A percentile compares a stretch with the other conserved stretches of the same genome.
These are phyloP conservation scores for Citeromyces nyonsensis DNA, from an alignment of 805 yeast genomes.

Conservation along the genomic window DNA sequence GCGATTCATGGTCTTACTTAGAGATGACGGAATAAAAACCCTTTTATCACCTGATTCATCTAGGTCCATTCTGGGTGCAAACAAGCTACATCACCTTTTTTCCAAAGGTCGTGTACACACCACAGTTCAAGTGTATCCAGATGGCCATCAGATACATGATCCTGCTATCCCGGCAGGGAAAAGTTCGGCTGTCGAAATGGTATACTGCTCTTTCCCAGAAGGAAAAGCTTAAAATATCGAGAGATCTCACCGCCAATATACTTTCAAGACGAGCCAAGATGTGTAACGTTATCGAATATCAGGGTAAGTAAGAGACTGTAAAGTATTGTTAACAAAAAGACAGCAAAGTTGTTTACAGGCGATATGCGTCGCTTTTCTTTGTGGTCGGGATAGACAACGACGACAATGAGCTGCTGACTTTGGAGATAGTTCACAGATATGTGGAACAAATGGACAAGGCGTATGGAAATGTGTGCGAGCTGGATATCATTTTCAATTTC, in stretches of 20 bases:
- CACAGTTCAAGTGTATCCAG: no score
- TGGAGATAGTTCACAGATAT: slow-evolving; percentile 81
- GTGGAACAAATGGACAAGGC: slow-evolving; percentile 95
- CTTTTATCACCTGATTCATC: no score
- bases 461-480: slow-evolving; percentile 91
- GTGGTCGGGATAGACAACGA: slow-evolving; percentile 71
- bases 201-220: slow-evolving; percentile 70
- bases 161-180: slow-evolving; percentile 86
- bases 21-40: no score
- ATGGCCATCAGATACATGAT: slow-evolving; percentile 76
- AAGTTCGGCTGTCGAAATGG: slow-evolving; percentile 90
- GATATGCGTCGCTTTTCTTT: slow-evolving; percentile 89
- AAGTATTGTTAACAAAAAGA: slow-evolving; percentile 17
- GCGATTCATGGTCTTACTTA: no score
- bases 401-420: slow-evolving; percentile 75
- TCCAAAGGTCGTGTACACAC: no score
- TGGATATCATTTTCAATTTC: slow-evolving; percentile 93
- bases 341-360: slow-evolving; percentile 72
- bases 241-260: slow-evolving; percentile 77
- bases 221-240: slow-evolving; percentile 70
- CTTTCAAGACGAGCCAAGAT: slow-evolving; percentile 79
- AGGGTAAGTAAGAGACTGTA: slow-evolving; percentile 20
- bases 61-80: no score
- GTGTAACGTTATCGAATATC: slow-evolving; percentile 89
- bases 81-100: no score